Evolutionary conservation across 176 grass and related monocot genomes (phyloP).

Genomic region (Oryza australiensis): DNA sequence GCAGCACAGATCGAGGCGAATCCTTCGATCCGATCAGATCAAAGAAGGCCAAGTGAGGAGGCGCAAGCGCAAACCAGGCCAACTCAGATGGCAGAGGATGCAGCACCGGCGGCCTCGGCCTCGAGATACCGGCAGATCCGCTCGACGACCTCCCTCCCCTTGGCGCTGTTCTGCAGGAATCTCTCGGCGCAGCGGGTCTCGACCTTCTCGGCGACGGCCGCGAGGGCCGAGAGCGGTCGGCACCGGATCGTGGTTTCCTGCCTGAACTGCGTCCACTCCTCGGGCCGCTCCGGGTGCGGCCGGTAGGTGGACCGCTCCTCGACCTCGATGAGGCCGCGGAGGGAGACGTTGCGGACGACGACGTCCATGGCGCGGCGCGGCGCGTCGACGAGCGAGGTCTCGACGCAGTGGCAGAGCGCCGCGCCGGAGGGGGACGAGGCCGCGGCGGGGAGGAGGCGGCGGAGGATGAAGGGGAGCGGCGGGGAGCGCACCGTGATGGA

Average conservation of each 20-base stretch:
- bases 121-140: constrained; percentile 89
- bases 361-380: constrained; percentile 75
- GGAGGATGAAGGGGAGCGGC: constrained; percentile 77
- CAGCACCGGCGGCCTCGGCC: constrained; percentile 51
- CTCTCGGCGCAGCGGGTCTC: constrained; percentile 80
- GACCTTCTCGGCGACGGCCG: constrained; percentile 84
- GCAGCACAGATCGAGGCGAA: constrained; percentile 49
- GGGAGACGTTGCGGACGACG: constrained; percentile 73
- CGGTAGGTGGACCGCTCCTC: constrained; percentile 76
- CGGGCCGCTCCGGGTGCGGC: constrained; percentile 75
- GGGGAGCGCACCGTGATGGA: constrained; percentile 84
- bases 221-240: constrained; percentile 74
- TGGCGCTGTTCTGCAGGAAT: constrained; percentile 83
- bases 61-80: constrained; percentile 27
- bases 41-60: not conserved
- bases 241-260: constrained; percentile 90
- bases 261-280: constrained; percentile 78
- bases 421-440: constrained; percentile 58
- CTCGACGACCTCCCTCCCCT: constrained; percentile 92
- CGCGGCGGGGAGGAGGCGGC: constrained; percentile 65
- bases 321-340: constrained; percentile 72
- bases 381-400: constrained; percentile 76
- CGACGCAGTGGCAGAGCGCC: constrained; percentile 86
- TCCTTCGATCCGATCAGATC: constrained; percentile 47
- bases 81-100: constrained; percentile 32